phyloP scores from a whole-genome alignment of 805 yeast species.

The Wickerhamomyces chambardii region DNA sequence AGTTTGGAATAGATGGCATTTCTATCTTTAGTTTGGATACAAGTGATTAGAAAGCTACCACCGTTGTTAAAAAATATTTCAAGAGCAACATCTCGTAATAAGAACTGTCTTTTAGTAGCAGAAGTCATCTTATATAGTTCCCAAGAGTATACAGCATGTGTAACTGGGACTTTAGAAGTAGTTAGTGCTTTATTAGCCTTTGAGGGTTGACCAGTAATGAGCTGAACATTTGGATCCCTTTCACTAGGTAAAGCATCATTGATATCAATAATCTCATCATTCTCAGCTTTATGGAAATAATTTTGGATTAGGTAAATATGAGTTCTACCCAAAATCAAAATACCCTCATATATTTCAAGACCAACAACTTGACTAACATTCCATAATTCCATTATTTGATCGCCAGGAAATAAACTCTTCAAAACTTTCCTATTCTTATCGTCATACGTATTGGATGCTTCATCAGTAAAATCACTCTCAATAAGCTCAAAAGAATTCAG shows the following conservation, averaged over 20 bases:
- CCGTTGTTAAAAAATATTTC: conserved; percentile 74
- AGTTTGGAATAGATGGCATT: conserved; percentile 46
- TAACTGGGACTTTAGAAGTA: conserved; percentile 10
- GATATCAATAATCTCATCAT: conserved; percentile 53
- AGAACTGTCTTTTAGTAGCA: conserved; percentile 65
- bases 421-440: conserved; percentile 72
- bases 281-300: conserved; percentile 45
- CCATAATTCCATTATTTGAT: conserved; percentile 62
- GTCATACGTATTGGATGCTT: conserved; percentile 27
- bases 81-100: conserved; percentile 72
- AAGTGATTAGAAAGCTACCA: conserved; percentile 59
- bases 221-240: conserved; percentile 61
- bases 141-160: conserved; percentile 57
- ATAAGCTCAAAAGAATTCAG: conserved; percentile 33
- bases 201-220: conserved; percentile 44
- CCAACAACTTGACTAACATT: conserved; percentile 73
- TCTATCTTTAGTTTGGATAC: conserved; percentile 40
- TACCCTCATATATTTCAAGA: conserved; percentile 66
- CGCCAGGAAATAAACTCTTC: conserved; percentile 60
- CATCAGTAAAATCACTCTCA: conserved; percentile 28
- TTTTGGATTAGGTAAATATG: conserved; percentile 63
- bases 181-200: conserved; percentile 5
- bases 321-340: conserved; percentile 57
- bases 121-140: conserved; percentile 47
- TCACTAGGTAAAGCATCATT: conserved; percentile 52